Evolutionary conservation across 441 rosid species (phyloP), one percentile per base, ranked within the genome.

Genomic region (Pelargonium citronellum): DNA sequence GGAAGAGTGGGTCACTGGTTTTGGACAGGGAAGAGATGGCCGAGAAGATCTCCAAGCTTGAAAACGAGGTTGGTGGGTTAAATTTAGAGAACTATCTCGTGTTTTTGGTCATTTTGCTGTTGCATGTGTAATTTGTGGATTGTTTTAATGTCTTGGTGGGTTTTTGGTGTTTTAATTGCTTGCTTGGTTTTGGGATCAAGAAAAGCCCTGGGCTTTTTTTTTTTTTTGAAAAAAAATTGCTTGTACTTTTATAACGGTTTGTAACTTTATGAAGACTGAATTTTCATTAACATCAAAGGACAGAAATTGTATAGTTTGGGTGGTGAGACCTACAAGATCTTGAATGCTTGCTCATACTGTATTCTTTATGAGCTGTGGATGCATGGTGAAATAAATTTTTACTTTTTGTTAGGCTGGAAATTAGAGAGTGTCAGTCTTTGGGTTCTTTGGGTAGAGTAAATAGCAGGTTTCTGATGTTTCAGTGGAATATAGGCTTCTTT

Each of bases 11-110:
- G 60, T 60, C 64, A 11, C 60, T 64, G 47, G 78, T 3, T n/a
- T 34, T 64, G 67, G 75, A 79, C 20, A 51, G 60, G 64, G 85
- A 67, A n/a, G 78, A 71, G 49, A 66, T 81, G 87, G 74, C 68
- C 3, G 83, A 84, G 27, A 87, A 82, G 81, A 73, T 81, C 34
- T 78, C 87, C 5, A 82, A 75, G 80, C 97, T 94, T 16, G 96
- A 94, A 75, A 84, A 76, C 15, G 97, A 90, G 96, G 97, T 93
- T 10, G 19, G 83, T 79, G 20, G 47, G 46, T 53, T 39, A 39
- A 53, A 43, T 61, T 7, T 27, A 8, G 64, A 60, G 64, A 20
- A 60, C 3, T 60, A 60, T 60, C 2, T 11, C n/a, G 22, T 60
- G 12, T 10, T 44, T 44, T 44, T 44, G n/a, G 51, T 44, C 51